A percentile compares a stretch with the other conserved stretches of the same genome.
phyloP scores from a whole-genome alignment of 2,329 filamentous ascomycete genomes.

The Fusarium sp. region DNA sequence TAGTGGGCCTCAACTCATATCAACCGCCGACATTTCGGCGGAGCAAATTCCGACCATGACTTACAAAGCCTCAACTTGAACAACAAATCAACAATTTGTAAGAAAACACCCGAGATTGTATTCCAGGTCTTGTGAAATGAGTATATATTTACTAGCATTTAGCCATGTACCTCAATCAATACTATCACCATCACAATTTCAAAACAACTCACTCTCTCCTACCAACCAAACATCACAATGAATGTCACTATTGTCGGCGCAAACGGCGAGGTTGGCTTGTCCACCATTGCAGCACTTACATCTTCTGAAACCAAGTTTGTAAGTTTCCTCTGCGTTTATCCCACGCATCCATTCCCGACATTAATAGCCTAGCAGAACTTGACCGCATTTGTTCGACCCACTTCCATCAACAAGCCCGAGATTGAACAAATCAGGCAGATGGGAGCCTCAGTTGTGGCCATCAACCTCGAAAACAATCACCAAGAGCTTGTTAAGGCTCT shows the following conservation, averaged over 20 bases:
- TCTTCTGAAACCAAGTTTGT: slow-evolving; percentile 27
- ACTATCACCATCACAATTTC: background rate
- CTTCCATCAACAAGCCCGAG: slow-evolving; percentile 32
- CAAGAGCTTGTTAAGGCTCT: slow-evolving; percentile 25
- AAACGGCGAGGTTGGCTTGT: slow-evolving; percentile 31
- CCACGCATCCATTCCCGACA: too few species aligned
- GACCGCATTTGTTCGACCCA: slow-evolving; percentile 25
- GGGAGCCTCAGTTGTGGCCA: slow-evolving; percentile 21
- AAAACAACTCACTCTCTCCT: background rate
- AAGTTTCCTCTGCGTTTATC: background rate
- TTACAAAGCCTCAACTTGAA: slow-evolving; percentile 23
- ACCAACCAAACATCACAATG: slow-evolving; percentile 4
- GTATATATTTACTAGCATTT: slow-evolving; percentile 1
- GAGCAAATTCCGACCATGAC: slow-evolving; percentile 4
- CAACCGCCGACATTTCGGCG: slow-evolving; percentile 20
- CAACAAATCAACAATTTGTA: slow-evolving; percentile 14
- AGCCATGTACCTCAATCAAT: background rate
- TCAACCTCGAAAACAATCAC: slow-evolving; percentile 18
- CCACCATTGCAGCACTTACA: slow-evolving; percentile 26
- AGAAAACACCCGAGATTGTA: background rate
- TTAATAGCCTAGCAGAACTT: slow-evolving; percentile 11
- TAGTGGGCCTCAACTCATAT: background rate
- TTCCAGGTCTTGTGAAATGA: too few species aligned
- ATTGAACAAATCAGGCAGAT: slow-evolving; percentile 8
- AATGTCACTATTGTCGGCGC: slow-evolving; percentile 39